Conservation (phyloP, 2,329 filamentous ascomycete species). For the Phialophora chinensis region DNA sequence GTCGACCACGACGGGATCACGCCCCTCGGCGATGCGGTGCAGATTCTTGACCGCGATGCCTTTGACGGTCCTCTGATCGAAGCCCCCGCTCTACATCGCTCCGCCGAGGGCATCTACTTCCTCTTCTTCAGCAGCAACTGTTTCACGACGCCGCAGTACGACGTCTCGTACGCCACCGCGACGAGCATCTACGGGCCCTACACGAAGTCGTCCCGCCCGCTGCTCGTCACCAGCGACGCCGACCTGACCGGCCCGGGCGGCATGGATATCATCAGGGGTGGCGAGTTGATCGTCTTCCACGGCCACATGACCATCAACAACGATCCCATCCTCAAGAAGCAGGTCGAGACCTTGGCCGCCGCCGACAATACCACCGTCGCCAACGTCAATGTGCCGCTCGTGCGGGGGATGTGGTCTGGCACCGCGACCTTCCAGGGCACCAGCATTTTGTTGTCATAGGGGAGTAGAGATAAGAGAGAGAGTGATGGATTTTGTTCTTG, state of each 20-base stretch:
- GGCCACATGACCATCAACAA: slow-evolving; percentile 36
- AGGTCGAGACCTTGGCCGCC: slow-evolving; percentile 24
- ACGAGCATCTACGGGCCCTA: slow-evolving; percentile 47
- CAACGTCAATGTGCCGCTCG: slow-evolving; percentile 29
- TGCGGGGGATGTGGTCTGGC: slow-evolving; percentile 37
- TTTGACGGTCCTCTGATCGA: slow-evolving; percentile 68
- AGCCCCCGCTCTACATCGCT: slow-evolving; percentile 59
- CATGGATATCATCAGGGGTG: slow-evolving; percentile 37
- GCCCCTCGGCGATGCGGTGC: slow-evolving; percentile 57
- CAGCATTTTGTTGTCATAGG: slow-evolving; percentile 23
- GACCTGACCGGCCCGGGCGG: slow-evolving; percentile 38
- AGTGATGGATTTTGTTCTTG: neutral
- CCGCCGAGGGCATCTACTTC: slow-evolving; percentile 58
- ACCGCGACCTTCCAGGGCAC: slow-evolving; percentile 29
- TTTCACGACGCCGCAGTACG: slow-evolving; percentile 61
- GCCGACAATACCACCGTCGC: slow-evolving; percentile 23
- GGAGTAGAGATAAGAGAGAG: neutral
- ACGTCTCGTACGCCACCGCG: slow-evolving; percentile 65
- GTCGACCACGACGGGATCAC: slow-evolving; percentile 57
- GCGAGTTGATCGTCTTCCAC: slow-evolving; percentile 38
- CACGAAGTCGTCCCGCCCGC: slow-evolving; percentile 44
- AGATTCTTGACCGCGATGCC: slow-evolving; percentile 68
- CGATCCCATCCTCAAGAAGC: slow-evolving; percentile 24
- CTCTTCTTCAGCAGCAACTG: slow-evolving; percentile 69
- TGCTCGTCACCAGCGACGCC: slow-evolving; percentile 46